Percentiles rank a stretch among this genome's conserved stretches.
Evolutionary conservation across 257 asterid genomes (phyloP).

Genomic region (Echium plantagineum): DNA sequence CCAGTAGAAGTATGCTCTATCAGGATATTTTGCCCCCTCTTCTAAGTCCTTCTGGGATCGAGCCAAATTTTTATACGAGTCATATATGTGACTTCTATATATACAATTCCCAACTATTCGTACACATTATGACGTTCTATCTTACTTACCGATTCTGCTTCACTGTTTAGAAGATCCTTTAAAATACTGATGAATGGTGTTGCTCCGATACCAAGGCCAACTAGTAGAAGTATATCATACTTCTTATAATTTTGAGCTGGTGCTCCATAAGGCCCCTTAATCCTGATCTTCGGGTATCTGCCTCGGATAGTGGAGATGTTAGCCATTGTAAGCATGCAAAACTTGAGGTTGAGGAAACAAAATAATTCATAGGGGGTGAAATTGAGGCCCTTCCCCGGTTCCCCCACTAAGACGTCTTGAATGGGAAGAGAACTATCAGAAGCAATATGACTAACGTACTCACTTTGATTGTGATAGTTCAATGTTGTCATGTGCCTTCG

Average conservation of each 20-base stretch:
- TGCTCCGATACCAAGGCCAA: neutral
- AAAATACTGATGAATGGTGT: neutral
- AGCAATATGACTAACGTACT: neutral
- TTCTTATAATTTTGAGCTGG: neutral
- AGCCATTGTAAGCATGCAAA: neutral
- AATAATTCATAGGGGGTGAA: too few species aligned
- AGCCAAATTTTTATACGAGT: neutral
- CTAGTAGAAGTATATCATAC: neutral
- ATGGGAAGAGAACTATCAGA: neutral
- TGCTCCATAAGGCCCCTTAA: neutral
- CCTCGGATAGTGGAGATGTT: neutral
- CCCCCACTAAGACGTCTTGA: neutral
- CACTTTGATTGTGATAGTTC: neutral
- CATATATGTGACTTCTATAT: neutral
- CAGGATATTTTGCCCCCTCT: neutral
- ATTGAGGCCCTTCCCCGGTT: too few species aligned
- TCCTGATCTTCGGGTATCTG: neutral
- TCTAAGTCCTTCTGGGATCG: neutral
- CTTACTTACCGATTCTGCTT: neutral
- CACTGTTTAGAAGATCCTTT: neutral
- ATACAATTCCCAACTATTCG: neutral
- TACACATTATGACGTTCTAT: neutral
- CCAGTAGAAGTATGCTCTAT: neutral
- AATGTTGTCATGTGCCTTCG: neutral
- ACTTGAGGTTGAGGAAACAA: neutral